These are phyloP conservation scores for Aspergillus sclerotioniger DNA, from an alignment of 495 filamentous ascomycete species.

Conservation along the genomic window DNA sequence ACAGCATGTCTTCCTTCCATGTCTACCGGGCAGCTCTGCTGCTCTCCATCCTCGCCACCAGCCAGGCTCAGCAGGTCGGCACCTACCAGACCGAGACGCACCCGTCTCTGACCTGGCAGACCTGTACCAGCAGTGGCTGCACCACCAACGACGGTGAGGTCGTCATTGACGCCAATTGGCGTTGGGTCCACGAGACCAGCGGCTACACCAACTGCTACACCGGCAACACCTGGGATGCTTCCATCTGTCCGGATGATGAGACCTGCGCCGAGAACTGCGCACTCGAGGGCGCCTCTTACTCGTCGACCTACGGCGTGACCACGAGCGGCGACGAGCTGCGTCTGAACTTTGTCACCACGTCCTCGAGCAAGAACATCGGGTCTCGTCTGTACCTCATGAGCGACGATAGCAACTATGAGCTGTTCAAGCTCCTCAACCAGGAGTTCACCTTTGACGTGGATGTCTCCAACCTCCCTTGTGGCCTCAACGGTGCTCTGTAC, in stretches of 20 bases:
- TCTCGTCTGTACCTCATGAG: constrained; percentile 63
- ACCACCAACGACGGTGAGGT: constrained; percentile 50
- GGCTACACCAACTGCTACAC: constrained; percentile 64
- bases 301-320: constrained; percentile 53
- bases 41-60: constrained; percentile 25
- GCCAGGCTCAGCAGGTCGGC: constrained; percentile 55
- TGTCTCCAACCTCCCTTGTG: constrained; percentile 61
- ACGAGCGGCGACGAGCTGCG: constrained; percentile 53
- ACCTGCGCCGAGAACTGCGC: constrained; percentile 59
- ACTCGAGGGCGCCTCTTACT: constrained; percentile 60
- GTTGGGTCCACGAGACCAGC: constrained; percentile 53
- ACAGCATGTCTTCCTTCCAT: constrained; percentile 16
- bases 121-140: constrained; percentile 54
- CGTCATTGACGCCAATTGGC: constrained; percentile 66
- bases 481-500: constrained; percentile 72
- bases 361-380: constrained; percentile 45
- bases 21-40: constrained; percentile 25
- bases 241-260: constrained; percentile 51
- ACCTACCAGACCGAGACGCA: constrained; percentile 56
- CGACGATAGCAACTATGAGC: constrained; percentile 55
- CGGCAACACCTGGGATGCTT: constrained; percentile 55
- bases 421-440: constrained; percentile 55
- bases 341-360: constrained; percentile 53
- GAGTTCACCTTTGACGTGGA: constrained; percentile 73
- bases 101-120: constrained; percentile 56